phyloP scores from a whole-genome alignment of 2,329 filamentous ascomycete species.

The Cladosporium oxysporum region DNA sequence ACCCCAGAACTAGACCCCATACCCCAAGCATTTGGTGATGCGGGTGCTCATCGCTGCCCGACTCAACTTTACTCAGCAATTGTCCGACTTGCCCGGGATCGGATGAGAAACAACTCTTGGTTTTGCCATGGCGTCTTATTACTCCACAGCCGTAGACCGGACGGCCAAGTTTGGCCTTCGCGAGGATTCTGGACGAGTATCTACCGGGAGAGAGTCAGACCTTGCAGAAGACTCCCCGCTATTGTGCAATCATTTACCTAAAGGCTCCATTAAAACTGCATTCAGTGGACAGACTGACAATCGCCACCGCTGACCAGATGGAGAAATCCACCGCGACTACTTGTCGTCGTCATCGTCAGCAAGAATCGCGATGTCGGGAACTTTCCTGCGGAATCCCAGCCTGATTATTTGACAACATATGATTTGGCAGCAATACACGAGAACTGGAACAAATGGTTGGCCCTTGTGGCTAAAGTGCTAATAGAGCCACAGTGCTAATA shows the following conservation, averaged over 20 bases:
- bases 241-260: not conserved
- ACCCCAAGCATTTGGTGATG: not conserved
- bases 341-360: too few relatives aligned
- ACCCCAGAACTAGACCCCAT: slow-evolving; percentile 13
- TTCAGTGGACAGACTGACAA: not conserved
- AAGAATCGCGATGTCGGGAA: not conserved
- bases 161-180: not conserved
- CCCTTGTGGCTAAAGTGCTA: not conserved
- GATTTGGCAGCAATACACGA: not conserved
- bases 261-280: not conserved
- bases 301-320: too few relatives aligned
- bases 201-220: not conserved
- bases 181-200: not conserved
- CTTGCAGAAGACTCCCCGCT: not conserved
- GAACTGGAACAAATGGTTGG: not conserved
- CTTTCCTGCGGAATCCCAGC: not conserved
- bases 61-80: not conserved
- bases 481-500: not conserved
- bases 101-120: not conserved
- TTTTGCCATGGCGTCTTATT: not conserved
- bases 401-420: not conserved
- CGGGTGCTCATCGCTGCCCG: not conserved
- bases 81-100: not conserved
- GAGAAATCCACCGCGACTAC: not conserved
- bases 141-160: not conserved